A percentile compares a stretch with the other conserved stretches of the same genome.
Evolutionary conservation across 345 rosid species (phyloP).

Genomic region (Sisymbrium irio): DNA sequence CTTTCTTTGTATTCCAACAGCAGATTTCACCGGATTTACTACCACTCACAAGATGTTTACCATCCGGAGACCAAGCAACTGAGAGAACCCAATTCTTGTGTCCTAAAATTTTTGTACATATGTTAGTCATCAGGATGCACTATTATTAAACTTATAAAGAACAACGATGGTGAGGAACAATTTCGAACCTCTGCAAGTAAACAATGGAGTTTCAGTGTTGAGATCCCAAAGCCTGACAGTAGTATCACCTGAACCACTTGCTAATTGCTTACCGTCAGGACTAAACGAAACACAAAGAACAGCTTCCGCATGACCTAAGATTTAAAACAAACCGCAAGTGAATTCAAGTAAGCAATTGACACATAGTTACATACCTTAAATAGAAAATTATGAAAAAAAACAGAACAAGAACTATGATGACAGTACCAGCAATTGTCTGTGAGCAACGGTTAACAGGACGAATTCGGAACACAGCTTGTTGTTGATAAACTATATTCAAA

Average conservation of each 20-base stretch:
- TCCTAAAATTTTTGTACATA: constrained; percentile 42
- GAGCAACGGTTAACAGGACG: constrained; percentile 88
- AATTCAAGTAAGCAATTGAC: not conserved
- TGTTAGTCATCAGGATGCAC: not conserved
- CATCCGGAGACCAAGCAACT: constrained; percentile 95
- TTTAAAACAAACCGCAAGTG: not conserved
- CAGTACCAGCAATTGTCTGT: constrained; percentile 84
- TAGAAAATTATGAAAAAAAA: too few relatives aligned
- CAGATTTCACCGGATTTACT: constrained; percentile 82
- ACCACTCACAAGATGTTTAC: constrained; percentile 88
- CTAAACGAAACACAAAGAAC: constrained; percentile 90
- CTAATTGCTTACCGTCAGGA: constrained; percentile 92
- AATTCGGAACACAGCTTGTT: constrained; percentile 90
- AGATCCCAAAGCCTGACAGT: constrained; percentile 97
- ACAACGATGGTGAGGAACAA: not conserved
- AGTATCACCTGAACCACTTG: constrained; percentile 97
- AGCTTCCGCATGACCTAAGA: constrained; percentile 46
- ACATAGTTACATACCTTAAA: too few relatives aligned
- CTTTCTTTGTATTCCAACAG: constrained; percentile 82
- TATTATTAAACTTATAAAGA: not conserved
- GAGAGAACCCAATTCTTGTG: constrained; percentile 98
- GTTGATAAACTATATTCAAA: constrained; percentile 86
- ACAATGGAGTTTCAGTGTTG: constrained; percentile 86
- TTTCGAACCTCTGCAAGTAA: constrained; percentile 76
- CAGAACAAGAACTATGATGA: too few relatives aligned